Evolutionary conservation across 331 rosid genomes (phyloP).

Genomic region (Saraca asoca): DNA sequence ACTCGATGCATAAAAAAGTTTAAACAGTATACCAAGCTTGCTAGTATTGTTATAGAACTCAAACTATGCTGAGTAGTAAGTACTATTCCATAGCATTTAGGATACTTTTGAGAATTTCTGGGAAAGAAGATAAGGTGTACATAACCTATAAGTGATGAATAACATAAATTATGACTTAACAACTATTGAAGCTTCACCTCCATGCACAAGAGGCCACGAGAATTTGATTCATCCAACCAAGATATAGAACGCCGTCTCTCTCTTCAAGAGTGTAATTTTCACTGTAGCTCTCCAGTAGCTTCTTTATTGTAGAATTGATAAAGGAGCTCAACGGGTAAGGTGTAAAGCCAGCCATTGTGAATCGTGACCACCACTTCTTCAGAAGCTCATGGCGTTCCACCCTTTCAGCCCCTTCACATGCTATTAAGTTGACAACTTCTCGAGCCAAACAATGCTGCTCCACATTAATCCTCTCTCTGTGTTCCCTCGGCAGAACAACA

Average conservation of each 20-base stretch:
- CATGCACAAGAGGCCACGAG: slow-evolving; percentile 75
- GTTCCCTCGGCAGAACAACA: slow-evolving; percentile 63
- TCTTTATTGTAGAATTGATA: slow-evolving; percentile 59
- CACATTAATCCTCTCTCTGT: slow-evolving; percentile 48
- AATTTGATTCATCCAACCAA: slow-evolving; percentile 71
- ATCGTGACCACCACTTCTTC: slow-evolving; percentile 72
- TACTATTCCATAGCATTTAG: neutral
- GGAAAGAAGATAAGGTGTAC: slow-evolving; percentile 20
- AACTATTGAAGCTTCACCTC: slow-evolving; percentile 48
- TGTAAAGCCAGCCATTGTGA: slow-evolving; percentile 71
- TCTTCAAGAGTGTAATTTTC: slow-evolving; percentile 75
- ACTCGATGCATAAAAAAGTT: too few relatives aligned
- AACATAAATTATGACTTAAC: slow-evolving; percentile 5
- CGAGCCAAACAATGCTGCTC: slow-evolving; percentile 81
- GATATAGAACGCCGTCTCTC: slow-evolving; percentile 64
- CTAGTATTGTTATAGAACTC: too few relatives aligned
- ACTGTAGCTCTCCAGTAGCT: slow-evolving; percentile 61
- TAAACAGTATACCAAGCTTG: too few relatives aligned
- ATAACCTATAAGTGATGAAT: slow-evolving; percentile 31
- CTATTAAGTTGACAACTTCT: slow-evolving; percentile 77
- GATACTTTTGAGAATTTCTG: neutral
- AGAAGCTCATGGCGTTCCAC: slow-evolving; percentile 79
- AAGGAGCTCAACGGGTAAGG: slow-evolving; percentile 68
- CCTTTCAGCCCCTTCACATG: slow-evolving; percentile 84
- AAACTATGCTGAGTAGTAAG: too few relatives aligned